Evolutionary conservation across 1,284 basidiomycete species (phyloP).

Genomic region (Fistulinella cinereoalba): DNA sequence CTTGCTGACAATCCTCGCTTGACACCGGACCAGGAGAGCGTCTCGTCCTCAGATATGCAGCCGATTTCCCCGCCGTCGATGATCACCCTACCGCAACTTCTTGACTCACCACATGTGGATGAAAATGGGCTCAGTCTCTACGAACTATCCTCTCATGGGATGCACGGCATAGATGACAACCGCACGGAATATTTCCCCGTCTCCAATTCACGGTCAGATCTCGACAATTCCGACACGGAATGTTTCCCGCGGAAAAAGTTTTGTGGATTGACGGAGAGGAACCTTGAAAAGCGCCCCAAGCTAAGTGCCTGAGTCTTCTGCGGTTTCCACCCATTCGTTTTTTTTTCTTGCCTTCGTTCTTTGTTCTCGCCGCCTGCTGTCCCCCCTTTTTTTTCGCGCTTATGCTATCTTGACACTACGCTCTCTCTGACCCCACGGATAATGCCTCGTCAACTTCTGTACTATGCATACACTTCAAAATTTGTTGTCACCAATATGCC

Average conservation of each 20-base stretch:
- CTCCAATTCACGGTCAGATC: conserved; percentile 42
- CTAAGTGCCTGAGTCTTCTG: conserved; percentile 25
- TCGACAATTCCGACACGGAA: conserved; percentile 30
- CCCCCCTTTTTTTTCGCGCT: background rate
- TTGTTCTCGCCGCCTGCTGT: background rate
- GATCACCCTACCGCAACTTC: conserved; percentile 32
- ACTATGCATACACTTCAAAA: conserved; percentile 29
- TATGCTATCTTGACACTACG: conserved; percentile 15
- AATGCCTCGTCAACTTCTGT: conserved; percentile 21
- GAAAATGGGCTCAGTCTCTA: conserved; percentile 28
- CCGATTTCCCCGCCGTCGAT: conserved; percentile 33
- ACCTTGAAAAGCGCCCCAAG: conserved; percentile 27
- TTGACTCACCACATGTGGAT: conserved; percentile 22
- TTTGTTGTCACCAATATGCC: conserved; percentile 23
- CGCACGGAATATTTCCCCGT: conserved; percentile 40
- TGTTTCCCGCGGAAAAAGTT: conserved; percentile 25
- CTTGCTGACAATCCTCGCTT: conserved; percentile 32
- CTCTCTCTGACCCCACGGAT: conserved; percentile 22
- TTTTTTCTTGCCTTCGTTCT: conserved; percentile 1
- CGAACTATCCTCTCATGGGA: conserved; percentile 25
- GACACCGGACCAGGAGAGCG: conserved; percentile 34
- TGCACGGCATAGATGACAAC: conserved; percentile 25
- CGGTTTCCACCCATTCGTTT: background rate
- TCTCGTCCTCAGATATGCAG: conserved; percentile 36
- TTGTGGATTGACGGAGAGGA: conserved; percentile 21